Percentiles rank a stretch among this genome's conserved stretches.
Conservation (phyloP, 2,329 filamentous ascomycete species). For the Acephala macrosclerotiorum region DNA sequence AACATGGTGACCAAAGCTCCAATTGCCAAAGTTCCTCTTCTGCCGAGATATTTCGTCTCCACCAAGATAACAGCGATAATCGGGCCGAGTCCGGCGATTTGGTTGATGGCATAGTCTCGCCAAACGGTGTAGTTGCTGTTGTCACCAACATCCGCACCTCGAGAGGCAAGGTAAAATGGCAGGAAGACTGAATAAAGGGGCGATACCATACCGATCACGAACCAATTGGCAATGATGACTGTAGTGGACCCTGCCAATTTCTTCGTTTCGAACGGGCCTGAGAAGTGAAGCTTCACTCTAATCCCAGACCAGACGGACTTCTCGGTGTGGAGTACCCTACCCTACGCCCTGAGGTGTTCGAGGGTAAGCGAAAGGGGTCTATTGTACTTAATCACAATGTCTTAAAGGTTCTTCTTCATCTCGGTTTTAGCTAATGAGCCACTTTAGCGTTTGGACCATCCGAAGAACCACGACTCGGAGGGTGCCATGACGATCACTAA, state of each 20-base stretch:
- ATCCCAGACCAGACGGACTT: neutral
- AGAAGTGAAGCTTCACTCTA: neutral
- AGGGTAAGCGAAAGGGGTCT: neutral
- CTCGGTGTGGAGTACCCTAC: neutral
- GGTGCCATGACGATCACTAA: neutral
- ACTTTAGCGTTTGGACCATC: neutral
- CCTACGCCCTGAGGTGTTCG: neutral
- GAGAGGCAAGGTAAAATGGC: neutral
- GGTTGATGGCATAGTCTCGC: neutral
- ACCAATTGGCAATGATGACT: neutral
- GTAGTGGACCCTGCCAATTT: neutral
- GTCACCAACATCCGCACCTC: neutral
- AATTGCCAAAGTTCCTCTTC: neutral
- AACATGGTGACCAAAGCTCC: neutral
- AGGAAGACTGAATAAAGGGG: neutral
- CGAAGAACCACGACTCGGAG: neutral
- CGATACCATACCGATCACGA: neutral
- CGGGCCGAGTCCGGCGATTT: neutral
- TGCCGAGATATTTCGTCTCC: neutral
- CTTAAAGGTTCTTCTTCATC: neutral
- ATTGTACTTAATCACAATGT: neutral
- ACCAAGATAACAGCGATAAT: neutral
- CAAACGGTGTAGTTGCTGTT: neutral
- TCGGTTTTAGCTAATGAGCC: neutral
- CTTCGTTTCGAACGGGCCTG: neutral